These are phyloP conservation scores for Xylaria sp. DNA, from an alignment of 2,329 filamentous ascomycete genomes.

Conservation along the genomic window DNA sequence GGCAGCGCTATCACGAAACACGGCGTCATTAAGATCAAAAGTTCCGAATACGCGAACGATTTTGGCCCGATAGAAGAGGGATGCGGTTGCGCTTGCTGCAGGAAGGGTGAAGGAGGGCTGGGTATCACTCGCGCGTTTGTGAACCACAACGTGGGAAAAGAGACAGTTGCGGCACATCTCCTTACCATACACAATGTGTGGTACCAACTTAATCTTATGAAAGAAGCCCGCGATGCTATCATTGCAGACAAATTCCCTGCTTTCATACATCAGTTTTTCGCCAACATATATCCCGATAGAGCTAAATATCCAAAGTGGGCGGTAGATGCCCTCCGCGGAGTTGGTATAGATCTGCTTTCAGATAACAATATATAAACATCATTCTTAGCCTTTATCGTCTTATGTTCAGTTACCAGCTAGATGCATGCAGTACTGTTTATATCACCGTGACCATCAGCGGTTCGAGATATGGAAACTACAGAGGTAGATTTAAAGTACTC, in stretches of 20 bases:
- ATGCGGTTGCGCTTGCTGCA: constrained; percentile 84
- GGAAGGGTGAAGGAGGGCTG: constrained; percentile 73
- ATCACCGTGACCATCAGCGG: neutral
- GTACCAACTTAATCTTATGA: constrained; percentile 89
- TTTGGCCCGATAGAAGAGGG: constrained; percentile 85
- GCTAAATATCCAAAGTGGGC: constrained; percentile 84
- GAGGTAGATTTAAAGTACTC: too few relatives aligned
- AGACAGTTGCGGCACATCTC: constrained; percentile 87
- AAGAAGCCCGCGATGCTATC: constrained; percentile 77
- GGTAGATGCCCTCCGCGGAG: constrained; percentile 77
- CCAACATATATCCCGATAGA: constrained; percentile 73
- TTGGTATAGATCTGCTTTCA: constrained; percentile 79
- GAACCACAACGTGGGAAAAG: constrained; percentile 91
- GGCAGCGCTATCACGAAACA: constrained; percentile 88
- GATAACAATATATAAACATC: constrained; percentile 40
- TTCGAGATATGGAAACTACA: neutral
- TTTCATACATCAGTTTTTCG: constrained; percentile 84
- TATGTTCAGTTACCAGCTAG: neutral
- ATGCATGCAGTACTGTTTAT: neutral
- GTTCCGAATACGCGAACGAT: constrained; percentile 79
- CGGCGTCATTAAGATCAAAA: constrained; percentile 86
- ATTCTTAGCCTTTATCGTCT: neutral
- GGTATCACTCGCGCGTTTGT: constrained; percentile 90
- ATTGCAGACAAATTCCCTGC: constrained; percentile 82
- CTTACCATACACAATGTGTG: constrained; percentile 96